phyloP scores from a whole-genome alignment of 306 rosid genomes.

The Medicago arabica region DNA sequence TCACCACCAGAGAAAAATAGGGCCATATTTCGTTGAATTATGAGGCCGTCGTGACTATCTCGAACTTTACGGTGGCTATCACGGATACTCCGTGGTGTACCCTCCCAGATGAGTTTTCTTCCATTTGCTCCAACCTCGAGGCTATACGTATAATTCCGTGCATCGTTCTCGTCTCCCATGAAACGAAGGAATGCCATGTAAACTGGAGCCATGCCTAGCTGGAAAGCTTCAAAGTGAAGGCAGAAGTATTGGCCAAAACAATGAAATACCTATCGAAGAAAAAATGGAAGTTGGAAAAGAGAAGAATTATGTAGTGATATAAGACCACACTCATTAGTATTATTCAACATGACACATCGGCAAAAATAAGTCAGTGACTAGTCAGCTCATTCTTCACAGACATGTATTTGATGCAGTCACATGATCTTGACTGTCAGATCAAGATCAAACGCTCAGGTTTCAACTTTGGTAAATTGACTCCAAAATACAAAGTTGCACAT shows the following conservation, averaged over 20 bases:
- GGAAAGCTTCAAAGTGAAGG: conserved; percentile 69
- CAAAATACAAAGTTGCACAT: neutral
- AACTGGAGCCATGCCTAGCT: conserved; percentile 86
- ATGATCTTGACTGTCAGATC: neutral
- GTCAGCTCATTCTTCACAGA: neutral
- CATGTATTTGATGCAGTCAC: neutral
- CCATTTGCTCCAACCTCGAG: conserved; percentile 80
- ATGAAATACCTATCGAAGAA: conserved; percentile 66
- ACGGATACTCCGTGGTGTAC: conserved; percentile 76
- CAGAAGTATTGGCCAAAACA: conserved; percentile 78
- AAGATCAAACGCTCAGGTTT: neutral
- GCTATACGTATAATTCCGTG: conserved; percentile 76
- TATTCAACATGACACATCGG: neutral
- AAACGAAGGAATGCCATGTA: conserved; percentile 86
- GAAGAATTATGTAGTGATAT: neutral
- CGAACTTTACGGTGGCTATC: conserved; percentile 87
- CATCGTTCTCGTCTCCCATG: conserved; percentile 82
- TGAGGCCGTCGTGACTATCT: conserved; percentile 81
- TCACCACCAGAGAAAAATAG: conserved; percentile 83
- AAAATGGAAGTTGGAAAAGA: conserved; percentile 5
- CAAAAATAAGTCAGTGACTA: neutral
- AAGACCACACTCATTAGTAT: neutral
- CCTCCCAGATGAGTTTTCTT: conserved; percentile 81
- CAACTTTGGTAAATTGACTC: neutral
- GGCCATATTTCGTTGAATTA: conserved; percentile 83